Base-by-base conservation (phyloP, 306 rosid genomes). In the Trifolium repens region DNA sequence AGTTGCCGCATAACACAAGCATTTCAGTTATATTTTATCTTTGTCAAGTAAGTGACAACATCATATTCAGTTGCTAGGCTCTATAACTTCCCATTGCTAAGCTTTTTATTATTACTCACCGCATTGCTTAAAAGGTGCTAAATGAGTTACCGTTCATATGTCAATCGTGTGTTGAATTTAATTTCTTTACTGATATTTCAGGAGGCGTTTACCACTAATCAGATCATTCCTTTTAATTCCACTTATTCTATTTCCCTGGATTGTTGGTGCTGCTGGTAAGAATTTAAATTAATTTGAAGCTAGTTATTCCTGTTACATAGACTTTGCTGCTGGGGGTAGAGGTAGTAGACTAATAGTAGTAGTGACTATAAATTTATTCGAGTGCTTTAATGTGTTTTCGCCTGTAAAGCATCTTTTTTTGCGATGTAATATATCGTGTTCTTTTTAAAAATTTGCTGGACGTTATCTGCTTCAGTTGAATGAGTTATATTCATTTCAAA, bases 161-260 rank as follows among this genome's bases (percentile, higher is more conserved):
- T 76, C 19, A 70, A 35, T 70, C 49, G 27, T 40, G 61, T 54
- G 9, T 17, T 62, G 42, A 27, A 70, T 67, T 59, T 77, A 66
- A 37, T 68, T 42, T 67, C 27, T 50, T 81, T 39, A 3, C 63
- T 78, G 50, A 61, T 81, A 63, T 86, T 82, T 81, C 96, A 94
- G 99, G 97, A 91, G 98, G 87, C 90, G 92, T 79, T 83, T 92
- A 68, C 99, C 99, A 72, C 83, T 88, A 34, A 79, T 94, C 79
- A 88, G 91, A 85, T 86, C 99, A 37, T 88, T 78, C 78, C 19
- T 90, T 74, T 88, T 90, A 61, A 91, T 94, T 84, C 99, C 96
- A 15, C 89, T 90, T 26, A 78, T 87, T 77, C 85, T 94, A 14
- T 62, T 90, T 76, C 99, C 99, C 46, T 94, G 99, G 99, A 82